Conservation (phyloP, 140 eudicot genomes). For the Anethum foeniculum region DNA sequence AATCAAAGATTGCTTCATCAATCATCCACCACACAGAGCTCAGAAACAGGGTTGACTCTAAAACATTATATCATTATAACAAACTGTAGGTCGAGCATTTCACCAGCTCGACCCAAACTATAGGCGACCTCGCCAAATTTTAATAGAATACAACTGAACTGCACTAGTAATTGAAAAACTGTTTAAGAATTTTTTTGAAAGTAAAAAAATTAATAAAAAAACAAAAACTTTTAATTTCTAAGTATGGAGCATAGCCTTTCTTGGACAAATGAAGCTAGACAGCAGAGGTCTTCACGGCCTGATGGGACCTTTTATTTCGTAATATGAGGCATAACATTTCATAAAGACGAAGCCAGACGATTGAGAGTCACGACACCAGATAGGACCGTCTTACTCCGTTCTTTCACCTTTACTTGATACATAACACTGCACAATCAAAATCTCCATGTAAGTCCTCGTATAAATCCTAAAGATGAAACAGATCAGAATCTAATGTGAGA, state of each 20-base stretch:
- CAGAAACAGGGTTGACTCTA: not conserved
- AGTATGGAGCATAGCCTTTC: not conserved
- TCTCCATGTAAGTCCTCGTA: slow-evolving; percentile 1
- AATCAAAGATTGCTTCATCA: not conserved
- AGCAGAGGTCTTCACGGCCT: not conserved
- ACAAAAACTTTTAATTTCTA: no score
- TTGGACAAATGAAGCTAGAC: not conserved
- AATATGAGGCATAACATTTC: slow-evolving; percentile 17
- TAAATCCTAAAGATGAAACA: not conserved
- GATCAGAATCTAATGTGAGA: not conserved
- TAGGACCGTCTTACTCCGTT: slow-evolving; percentile 66
- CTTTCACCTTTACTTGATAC: slow-evolving; percentile 84
- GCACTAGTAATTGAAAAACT: not conserved
- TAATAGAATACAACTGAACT: not conserved
- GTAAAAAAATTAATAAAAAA: no score
- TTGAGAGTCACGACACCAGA: slow-evolving; percentile 64
- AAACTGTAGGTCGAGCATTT: not conserved
- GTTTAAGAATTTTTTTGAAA: not conserved
- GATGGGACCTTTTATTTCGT: not conserved
- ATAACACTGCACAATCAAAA: slow-evolving; percentile 50
- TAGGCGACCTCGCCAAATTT: not conserved
- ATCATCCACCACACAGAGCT: not conserved
- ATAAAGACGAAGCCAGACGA: slow-evolving; percentile 47
- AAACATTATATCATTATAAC: not conserved
- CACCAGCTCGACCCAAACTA: not conserved